Base-by-base conservation (phyloP, 1,284 basidiomycete species). In the Erythrobasidium hasegawianum region DNA sequence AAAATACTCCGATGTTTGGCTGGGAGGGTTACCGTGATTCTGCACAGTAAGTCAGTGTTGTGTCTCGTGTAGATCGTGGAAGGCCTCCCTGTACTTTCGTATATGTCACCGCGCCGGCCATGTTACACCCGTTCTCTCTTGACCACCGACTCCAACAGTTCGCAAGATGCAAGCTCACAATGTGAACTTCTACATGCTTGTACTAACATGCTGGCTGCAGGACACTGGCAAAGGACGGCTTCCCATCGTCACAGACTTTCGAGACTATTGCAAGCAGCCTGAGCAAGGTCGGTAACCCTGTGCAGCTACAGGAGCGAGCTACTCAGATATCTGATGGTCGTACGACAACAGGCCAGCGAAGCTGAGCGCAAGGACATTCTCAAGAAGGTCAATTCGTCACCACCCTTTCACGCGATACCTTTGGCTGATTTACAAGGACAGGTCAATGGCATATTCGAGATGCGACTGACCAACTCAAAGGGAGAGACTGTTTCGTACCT, bases 401-500 rank as follows among this genome's bases (percentile, higher is more conserved):
- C 24, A 11, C 33, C 33, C 33, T 33, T 33, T 33, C 33, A 33
- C 16, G n/a, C 41, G 43, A 53, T 20, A 20, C n/a, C 8, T 40
- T 38, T 33, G 27, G 13, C 26, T 57, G 16, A 38, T 8, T 14
- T 8, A 8, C 4, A 24, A 41, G 41, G 16, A 38, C 72, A 73
- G 67, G 72, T 72, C 26, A 74, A 74, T 57, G 73, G 72, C 3
- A 71, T 74, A 69, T 74, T 74, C 58, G 73, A 74, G 68, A 68
- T 74, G 68, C 50, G 59, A 16, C 60, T 74, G 52, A 67, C 49
- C 54, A 67, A 67, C 45, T 52, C 49, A 40, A 29, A 59, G 26
- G 52, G 59, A 11, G 47, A 53, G 14, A 39, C 41, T 16, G 64
- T 49, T 22, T 57, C 62, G 3, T 75, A 72, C 72, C 93, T 91